Percentiles rank a stretch among this genome's conserved stretches.
phyloP scores from a whole-genome alignment of 257 asterid species.

The Scutellaria baicalensis region DNA sequence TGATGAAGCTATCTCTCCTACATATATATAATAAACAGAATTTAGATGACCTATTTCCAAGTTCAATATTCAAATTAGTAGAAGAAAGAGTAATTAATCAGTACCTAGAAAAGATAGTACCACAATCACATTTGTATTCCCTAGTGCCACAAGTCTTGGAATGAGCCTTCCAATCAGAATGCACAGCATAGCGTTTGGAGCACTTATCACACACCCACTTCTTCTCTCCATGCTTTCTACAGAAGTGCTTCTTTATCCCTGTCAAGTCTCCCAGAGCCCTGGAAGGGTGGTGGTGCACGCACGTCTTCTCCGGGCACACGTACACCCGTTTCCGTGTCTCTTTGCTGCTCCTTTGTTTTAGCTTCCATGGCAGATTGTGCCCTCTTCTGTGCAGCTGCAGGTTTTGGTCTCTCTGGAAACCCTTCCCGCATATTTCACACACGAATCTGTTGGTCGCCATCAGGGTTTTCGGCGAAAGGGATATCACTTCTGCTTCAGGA shows the following conservation, averaged over 20 bases:
- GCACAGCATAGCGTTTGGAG: conserved; percentile 79
- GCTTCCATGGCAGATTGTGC: conserved; percentile 88
- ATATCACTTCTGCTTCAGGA: conserved; percentile 88
- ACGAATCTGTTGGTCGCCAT: conserved; percentile 89
- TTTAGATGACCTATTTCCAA: too few relatives aligned
- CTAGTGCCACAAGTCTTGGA: conserved; percentile 90
- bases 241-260: conserved; percentile 86
- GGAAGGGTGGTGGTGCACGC: conserved; percentile 76
- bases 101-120: conserved; percentile 86
- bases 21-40: too few relatives aligned
- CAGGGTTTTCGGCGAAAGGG: conserved; percentile 81
- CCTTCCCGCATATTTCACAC: conserved; percentile 91
- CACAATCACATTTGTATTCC: conserved; percentile 91
- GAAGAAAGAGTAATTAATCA: too few relatives aligned
- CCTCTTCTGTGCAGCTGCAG: conserved; percentile 89
- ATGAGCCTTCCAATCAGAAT: conserved; percentile 94
- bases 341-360: conserved; percentile 70
- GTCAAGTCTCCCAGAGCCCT: conserved; percentile 93
- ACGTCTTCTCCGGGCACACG: conserved; percentile 81
- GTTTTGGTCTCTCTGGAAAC: conserved; percentile 90
- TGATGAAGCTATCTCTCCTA: conserved; percentile 94
- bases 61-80: too few relatives aligned
- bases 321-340: conserved; percentile 74
- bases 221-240: conserved; percentile 92
- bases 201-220: conserved; percentile 96